Percentiles rank a stretch among this genome's conserved stretches.
phyloP scores from a whole-genome alignment of 1,284 basidiomycete species.

The Ceratorhiza oryzae-sativae region DNA sequence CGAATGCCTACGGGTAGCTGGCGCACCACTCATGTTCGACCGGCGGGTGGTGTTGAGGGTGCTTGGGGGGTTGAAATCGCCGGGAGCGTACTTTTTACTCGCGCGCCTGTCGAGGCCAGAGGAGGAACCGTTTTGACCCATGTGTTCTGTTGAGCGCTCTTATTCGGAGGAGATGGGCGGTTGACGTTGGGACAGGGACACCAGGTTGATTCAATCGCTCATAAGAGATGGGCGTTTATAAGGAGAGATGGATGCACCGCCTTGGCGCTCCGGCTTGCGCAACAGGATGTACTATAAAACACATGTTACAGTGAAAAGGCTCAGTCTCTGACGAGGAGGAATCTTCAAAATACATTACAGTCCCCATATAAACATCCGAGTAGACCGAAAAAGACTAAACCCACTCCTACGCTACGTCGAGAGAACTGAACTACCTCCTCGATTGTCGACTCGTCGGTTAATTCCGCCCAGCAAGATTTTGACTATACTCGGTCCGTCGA shows the following conservation, averaged over 20 bases:
- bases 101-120: not conserved
- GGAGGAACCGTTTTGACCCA: constrained; percentile 35
- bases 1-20: constrained; percentile 1
- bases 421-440: constrained; percentile 6
- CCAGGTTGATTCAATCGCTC: not conserved
- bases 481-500: constrained; percentile 53
- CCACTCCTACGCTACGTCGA: not conserved
- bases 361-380: not conserved
- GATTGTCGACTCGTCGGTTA: constrained; percentile 47
- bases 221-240: constrained; percentile 1
- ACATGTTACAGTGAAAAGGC: constrained; percentile 7
- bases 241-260: constrained; percentile 12
- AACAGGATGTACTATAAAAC: not conserved
- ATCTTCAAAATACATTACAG: not conserved
- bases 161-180: not conserved
- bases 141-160: not conserved
- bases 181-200: not conserved
- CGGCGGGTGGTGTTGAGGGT: not conserved
- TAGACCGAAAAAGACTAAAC: not conserved
- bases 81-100: not conserved
- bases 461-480: constrained; percentile 58
- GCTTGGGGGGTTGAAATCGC: not conserved
- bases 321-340: not conserved
- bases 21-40: not conserved
- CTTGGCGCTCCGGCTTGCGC: constrained; percentile 5